These are phyloP conservation scores for Rubroshorea leprosula DNA, from an alignment of 345 rosid species.

Conservation along the genomic window DNA sequence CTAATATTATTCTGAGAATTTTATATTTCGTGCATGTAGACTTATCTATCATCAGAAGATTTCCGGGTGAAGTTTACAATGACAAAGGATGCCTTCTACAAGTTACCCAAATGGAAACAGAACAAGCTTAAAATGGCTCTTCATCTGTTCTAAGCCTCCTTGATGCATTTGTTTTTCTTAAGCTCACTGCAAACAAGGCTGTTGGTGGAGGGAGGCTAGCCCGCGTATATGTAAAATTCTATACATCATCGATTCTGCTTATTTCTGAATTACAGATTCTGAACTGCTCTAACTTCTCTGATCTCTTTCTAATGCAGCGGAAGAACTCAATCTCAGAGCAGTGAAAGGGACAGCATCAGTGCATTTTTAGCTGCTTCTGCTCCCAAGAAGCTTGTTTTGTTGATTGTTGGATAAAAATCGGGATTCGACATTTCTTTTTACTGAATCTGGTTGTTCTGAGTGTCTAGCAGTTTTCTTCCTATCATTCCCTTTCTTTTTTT, in stretches of 20 bases:
- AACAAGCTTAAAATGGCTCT: conserved; percentile 92
- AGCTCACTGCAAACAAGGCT: conserved; percentile 24
- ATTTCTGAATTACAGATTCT: not conserved
- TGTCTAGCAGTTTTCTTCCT: conserved; percentile 19
- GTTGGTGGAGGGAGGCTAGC: conserved; percentile 35
- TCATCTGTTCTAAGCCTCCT: conserved; percentile 60
- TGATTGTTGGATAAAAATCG: conserved; percentile 21
- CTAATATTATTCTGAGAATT: conserved; percentile 5
- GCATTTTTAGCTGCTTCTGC: conserved; percentile 89
- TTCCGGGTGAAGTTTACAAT: conserved; percentile 92
- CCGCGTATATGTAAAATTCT: conserved; percentile 26
- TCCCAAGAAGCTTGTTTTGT: conserved; percentile 46
- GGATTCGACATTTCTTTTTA: conserved; percentile 21
- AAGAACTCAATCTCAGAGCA: conserved; percentile 25
- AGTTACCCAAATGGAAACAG: conserved; percentile 97
- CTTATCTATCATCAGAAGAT: conserved; percentile 61
- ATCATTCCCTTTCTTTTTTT: not conserved
- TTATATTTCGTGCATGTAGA: conserved; percentile 38
- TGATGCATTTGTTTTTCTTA: conserved; percentile 20
- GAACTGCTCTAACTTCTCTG: conserved; percentile 10
- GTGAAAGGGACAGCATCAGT: conserved; percentile 73
- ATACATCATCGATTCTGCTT: conserved; percentile 2
- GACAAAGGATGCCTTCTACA: conserved; percentile 69
- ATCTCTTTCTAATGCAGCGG: conserved; percentile 30
- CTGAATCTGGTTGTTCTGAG: conserved; percentile 28